phyloP scores from a whole-genome alignment of 805 yeast species.

The Yarrowia hollandica region DNA sequence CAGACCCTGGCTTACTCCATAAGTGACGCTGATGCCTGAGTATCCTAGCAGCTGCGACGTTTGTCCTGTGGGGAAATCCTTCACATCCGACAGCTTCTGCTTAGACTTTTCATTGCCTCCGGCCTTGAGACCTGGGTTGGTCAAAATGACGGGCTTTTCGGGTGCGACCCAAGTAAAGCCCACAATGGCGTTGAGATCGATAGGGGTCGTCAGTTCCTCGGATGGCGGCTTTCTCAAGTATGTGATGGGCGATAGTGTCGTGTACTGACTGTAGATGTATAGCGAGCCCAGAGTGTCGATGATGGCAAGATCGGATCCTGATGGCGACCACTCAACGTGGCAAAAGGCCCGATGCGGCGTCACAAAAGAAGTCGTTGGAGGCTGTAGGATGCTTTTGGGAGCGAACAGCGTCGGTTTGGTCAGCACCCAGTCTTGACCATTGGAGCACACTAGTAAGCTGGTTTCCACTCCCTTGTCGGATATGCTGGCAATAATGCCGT shows the following conservation, averaged over 20 bases:
- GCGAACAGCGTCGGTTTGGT: slow-evolving; percentile 53
- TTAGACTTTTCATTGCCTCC: slow-evolving; percentile 14
- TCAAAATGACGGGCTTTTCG: slow-evolving; percentile 65
- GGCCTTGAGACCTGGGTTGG: slow-evolving; percentile 56
- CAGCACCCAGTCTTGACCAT: slow-evolving; percentile 78
- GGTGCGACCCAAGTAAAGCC: slow-evolving; percentile 71
- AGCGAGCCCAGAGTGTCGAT: slow-evolving; percentile 71
- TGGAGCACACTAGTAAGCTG: slow-evolving; percentile 69
- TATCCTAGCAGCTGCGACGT: slow-evolving; percentile 59
- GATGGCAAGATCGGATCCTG: slow-evolving; percentile 79
- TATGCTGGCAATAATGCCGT: slow-evolving; percentile 78
- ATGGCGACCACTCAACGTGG: slow-evolving; percentile 59
- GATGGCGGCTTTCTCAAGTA: slow-evolving; percentile 17
- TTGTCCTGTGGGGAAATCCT: slow-evolving; percentile 42
- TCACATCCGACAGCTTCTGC: slow-evolving; percentile 5
- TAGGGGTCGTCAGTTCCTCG: slow-evolving; percentile 31
- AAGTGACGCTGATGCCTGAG: slow-evolving; percentile 69
- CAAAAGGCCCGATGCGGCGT: slow-evolving; percentile 44
- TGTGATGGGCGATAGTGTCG: slow-evolving; percentile 30
- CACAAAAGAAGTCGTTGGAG: slow-evolving; percentile 35
- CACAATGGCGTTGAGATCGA: slow-evolving; percentile 42
- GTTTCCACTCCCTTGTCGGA: slow-evolving; percentile 49
- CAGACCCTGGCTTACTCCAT: slow-evolving; percentile 60
- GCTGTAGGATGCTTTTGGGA: slow-evolving; percentile 33
- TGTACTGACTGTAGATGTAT: slow-evolving; percentile 46